Conservation (phyloP, 2,329 filamentous ascomycete genomes). For the Hansfordia pulvinata region DNA sequence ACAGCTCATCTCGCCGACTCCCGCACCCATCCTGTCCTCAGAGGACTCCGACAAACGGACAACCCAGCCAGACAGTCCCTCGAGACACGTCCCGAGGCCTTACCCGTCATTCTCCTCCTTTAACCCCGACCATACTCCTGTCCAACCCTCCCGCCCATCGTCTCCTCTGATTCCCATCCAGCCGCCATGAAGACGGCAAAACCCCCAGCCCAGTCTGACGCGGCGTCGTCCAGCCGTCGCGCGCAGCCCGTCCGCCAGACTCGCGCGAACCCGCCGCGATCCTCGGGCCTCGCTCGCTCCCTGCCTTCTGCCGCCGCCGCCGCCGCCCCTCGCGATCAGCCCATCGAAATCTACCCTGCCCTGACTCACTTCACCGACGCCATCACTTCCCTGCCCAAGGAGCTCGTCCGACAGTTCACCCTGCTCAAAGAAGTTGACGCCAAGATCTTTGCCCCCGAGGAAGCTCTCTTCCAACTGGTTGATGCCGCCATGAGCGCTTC, state of each 20-base stretch:
- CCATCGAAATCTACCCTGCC: slow-evolving; percentile 53
- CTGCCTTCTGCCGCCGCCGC: slow-evolving; percentile 30
- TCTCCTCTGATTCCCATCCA: slow-evolving; percentile 2
- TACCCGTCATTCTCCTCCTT: background rate
- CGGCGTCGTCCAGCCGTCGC: slow-evolving; percentile 37
- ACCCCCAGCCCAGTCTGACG: slow-evolving; percentile 22
- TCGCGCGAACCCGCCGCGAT: slow-evolving; percentile 48
- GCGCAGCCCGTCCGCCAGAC: slow-evolving; percentile 53
- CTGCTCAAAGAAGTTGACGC: slow-evolving; percentile 95
- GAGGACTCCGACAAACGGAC: too few relatives aligned
- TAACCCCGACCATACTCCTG: background rate
- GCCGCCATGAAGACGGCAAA: slow-evolving; percentile 43
- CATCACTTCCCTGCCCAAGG: slow-evolving; percentile 82
- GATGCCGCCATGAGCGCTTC: slow-evolving; percentile 42
- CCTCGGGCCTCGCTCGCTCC: slow-evolving; percentile 29
- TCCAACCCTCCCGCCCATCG: slow-evolving; percentile 2
- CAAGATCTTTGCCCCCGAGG: slow-evolving; percentile 82
- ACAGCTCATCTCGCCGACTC: too few relatives aligned
- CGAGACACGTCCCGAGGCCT: too few relatives aligned
- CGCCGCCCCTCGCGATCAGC: slow-evolving; percentile 34
- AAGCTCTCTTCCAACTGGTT: slow-evolving; percentile 65
- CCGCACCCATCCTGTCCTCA: too few relatives aligned
- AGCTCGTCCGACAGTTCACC: slow-evolving; percentile 91
- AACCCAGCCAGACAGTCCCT: too few relatives aligned
- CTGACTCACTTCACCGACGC: slow-evolving; percentile 76